Evolutionary conservation across 306 rosid genomes (phyloP).

Genomic region (Erythrophleum fordii): DNA sequence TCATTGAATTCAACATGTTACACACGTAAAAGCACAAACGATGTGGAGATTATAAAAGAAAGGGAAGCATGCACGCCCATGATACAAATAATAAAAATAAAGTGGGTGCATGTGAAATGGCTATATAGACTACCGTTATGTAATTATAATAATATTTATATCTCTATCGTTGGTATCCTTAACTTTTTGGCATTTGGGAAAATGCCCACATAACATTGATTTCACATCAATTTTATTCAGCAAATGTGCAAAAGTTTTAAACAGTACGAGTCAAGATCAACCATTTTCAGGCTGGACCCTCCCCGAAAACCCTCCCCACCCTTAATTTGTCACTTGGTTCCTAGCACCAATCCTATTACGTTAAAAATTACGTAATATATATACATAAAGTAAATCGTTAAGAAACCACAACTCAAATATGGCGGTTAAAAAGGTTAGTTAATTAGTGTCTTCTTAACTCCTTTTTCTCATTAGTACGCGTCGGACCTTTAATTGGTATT

Average conservation of each 20-base stretch:
- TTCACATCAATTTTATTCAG: not conserved
- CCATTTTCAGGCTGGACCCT: conserved; percentile 37
- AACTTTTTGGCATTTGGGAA: too few species aligned
- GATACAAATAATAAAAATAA: too few species aligned
- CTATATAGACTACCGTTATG: too few species aligned
- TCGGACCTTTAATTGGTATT: not conserved
- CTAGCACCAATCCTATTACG: conserved; percentile 28
- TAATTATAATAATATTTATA: too few species aligned
- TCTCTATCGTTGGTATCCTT: too few species aligned
- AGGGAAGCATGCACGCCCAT: too few species aligned
- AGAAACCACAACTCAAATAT: conserved; percentile 26
- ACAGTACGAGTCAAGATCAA: conserved; percentile 39
- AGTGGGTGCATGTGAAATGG: too few species aligned
- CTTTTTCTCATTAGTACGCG: not conserved
- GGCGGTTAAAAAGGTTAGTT: not conserved
- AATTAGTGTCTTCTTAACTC: conserved; percentile 26
- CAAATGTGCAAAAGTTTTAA: not conserved
- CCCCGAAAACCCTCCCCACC: conserved; percentile 28
- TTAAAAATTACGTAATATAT: not conserved
- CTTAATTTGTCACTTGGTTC: conserved; percentile 30
- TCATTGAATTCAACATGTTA: too few species aligned
- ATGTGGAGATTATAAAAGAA: too few species aligned
- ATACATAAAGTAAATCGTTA: not conserved
- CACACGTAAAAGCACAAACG: too few species aligned
- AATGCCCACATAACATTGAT: conserved; percentile 43